These are phyloP conservation scores for Coemansia sp. DNA, from an alignment of 192 early-diverging fungal genomes.

Conservation along the genomic window DNA sequence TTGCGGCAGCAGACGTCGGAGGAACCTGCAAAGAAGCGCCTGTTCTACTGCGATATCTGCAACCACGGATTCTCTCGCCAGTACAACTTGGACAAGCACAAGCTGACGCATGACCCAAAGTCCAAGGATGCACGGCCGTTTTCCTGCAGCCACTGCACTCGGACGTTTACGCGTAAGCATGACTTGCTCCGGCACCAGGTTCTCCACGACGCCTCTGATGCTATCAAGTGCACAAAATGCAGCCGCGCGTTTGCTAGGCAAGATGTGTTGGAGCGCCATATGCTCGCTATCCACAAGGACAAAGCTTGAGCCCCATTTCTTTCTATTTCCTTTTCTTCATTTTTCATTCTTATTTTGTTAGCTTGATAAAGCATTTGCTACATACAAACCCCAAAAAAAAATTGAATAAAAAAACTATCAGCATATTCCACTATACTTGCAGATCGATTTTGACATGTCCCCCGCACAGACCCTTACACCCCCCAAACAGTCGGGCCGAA, in stretches of 20 bases:
- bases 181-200: constrained; percentile 75
- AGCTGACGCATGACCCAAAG: constrained; percentile 69
- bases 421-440: not conserved
- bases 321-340: constrained; percentile 1
- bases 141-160: constrained; percentile 63
- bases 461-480: too few species aligned
- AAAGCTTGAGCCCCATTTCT: not conserved
- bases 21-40: not conserved
- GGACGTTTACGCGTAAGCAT: constrained; percentile 80
- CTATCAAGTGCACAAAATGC: constrained; percentile 62
- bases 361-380: constrained; percentile 1
- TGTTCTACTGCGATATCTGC: constrained; percentile 64
- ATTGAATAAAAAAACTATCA: constrained; percentile 5
- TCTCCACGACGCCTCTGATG: constrained; percentile 58
- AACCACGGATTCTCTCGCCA: constrained; percentile 75
- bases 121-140: constrained; percentile 60
- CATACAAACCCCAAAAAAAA: constrained; percentile 6
- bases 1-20: not conserved
- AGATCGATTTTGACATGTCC: too few species aligned
- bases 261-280: constrained; percentile 62
- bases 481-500: not conserved
- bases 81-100: constrained; percentile 87
- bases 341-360: constrained; percentile 1
- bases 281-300: constrained; percentile 41
- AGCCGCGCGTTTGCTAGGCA: constrained; percentile 58